Evolutionary conservation across 1,284 basidiomycete genomes (phyloP), one percentile per base, ranked within the genome.

Genomic region (Papiliotrema fonsecae): DNA sequence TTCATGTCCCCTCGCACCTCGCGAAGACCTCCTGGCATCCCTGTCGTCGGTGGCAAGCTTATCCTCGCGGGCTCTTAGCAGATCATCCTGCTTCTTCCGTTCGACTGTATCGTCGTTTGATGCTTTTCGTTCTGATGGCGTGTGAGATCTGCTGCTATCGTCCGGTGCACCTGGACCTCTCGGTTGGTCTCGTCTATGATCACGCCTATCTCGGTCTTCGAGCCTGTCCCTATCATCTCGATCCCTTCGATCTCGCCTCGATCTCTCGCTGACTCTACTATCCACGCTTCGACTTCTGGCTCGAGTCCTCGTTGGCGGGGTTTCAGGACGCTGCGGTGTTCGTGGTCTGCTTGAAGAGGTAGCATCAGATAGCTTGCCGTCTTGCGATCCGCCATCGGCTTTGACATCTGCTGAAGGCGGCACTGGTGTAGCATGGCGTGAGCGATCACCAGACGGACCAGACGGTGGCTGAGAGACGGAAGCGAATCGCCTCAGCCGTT

Each of bases 11-110:
- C 38, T 22, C 3, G 18, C 30, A 46, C 57, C 55, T 26, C 56
- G 28, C 67, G 67, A 37, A 44, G 51, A 38, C 51, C 65, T 22
- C 40, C 57, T 44, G 4, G 40, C 26, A 14, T 48, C 50, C 4
- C 31, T 37, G 11, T 56, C 50, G 14, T 47, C 50, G 1, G 28
- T 26, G 10, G 51, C 53, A 11, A 60, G 40, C 45, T 45, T 46
- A 30, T 62, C 57, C 36, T 53, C 50, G 32, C 58, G 34, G 16
- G 51, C 56, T 45, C 52, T 52, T 2, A 57, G 35, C 4, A 58
- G 40, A 26, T 60, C 56, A 38, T 62, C 54, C 32, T 60, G 58
- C 18, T 37, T 32, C 21, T 47, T 51, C 11, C 54, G 38, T 14
- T 56, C 57, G 19, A 32, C 53, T 25, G 52, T 49, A n/a, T 55